phyloP scores from a whole-genome alignment of 495 filamentous ascomycete species.

The Lasiosphaeria hispida region DNA sequence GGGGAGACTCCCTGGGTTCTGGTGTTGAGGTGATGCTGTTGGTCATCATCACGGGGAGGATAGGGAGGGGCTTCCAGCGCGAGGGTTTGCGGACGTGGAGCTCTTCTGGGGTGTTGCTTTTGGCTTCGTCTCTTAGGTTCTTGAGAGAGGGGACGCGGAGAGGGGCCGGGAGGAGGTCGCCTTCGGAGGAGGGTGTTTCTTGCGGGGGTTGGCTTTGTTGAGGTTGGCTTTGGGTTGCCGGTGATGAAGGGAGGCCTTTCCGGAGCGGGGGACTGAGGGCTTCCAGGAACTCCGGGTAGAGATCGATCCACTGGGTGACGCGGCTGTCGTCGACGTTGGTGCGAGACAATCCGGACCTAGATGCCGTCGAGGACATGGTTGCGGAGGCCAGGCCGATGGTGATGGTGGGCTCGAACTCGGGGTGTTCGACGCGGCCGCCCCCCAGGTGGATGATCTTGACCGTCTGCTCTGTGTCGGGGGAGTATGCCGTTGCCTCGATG shows the following conservation, averaged over 20 bases:
- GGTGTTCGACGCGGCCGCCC: constrained; percentile 26
- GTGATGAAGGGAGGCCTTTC: neutral
- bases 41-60: constrained; percentile 7
- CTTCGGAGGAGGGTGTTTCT: neutral
- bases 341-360: neutral
- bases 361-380: neutral
- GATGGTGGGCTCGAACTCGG: constrained; percentile 2
- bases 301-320: constrained; percentile 36
- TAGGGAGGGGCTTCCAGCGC: constrained; percentile 26
- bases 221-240: neutral
- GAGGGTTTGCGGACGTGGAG: constrained; percentile 17
- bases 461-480: constrained; percentile 13
- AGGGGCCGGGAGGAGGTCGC: constrained; percentile 18
- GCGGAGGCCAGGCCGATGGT: constrained; percentile 9
- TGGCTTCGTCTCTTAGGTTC: neutral
- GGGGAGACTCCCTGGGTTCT: neutral
- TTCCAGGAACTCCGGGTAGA: constrained; percentile 19
- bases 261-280: constrained; percentile 1
- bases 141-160: constrained; percentile 22
- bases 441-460: constrained; percentile 34
- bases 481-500: neutral
- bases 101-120: neutral
- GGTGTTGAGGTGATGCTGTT: neutral
- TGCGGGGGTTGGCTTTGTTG: neutral
- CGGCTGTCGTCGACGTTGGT: constrained; percentile 25